phyloP scores from a whole-genome alignment of 495 filamentous ascomycete genomes.

The Hypoxylon fuscum region DNA sequence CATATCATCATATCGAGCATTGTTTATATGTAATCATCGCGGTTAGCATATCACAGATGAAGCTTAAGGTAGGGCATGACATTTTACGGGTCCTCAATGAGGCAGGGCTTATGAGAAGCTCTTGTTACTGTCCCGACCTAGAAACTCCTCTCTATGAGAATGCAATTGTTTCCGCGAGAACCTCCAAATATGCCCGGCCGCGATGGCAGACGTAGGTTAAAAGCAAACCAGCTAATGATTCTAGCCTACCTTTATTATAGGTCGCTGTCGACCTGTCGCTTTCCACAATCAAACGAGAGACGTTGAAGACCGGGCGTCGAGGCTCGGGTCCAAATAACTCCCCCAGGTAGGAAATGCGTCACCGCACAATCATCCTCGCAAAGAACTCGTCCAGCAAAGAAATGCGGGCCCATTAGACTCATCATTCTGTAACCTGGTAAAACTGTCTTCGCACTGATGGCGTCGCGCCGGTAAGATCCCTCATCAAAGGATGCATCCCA shows the following conservation, averaged over 20 bases:
- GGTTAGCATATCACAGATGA: slow-evolving; percentile 34
- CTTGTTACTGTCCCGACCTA: slow-evolving; percentile 38
- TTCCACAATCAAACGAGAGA: slow-evolving; percentile 36
- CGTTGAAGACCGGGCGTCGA: slow-evolving; percentile 25
- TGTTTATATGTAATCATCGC: too few relatives aligned
- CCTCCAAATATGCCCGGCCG: slow-evolving; percentile 26
- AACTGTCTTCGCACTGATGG: slow-evolving; percentile 17
- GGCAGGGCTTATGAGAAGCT: slow-evolving; percentile 35
- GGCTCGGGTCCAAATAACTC: slow-evolving; percentile 26
- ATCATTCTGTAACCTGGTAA: slow-evolving; percentile 19
- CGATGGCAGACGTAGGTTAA: slow-evolving; percentile 16
- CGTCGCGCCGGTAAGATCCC: slow-evolving; percentile 12
- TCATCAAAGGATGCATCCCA: neutral
- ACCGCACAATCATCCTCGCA: slow-evolving; percentile 3
- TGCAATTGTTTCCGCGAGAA: slow-evolving; percentile 30
- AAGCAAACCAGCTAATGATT: slow-evolving; percentile 33
- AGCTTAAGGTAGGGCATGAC: slow-evolving; percentile 17
- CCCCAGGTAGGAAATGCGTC: slow-evolving; percentile 33
- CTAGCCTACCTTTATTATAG: slow-evolving; percentile 34
- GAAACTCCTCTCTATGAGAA: slow-evolving; percentile 41
- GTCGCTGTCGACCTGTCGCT: slow-evolving; percentile 23
- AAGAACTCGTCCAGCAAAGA: slow-evolving; percentile 18
- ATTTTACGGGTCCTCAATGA: slow-evolving; percentile 27
- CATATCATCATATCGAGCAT: too few relatives aligned
- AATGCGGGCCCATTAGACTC: slow-evolving; percentile 16